phyloP scores from a whole-genome alignment of 225 moss, liverwort and hornwort genomes.

The Climacium dendroides region DNA sequence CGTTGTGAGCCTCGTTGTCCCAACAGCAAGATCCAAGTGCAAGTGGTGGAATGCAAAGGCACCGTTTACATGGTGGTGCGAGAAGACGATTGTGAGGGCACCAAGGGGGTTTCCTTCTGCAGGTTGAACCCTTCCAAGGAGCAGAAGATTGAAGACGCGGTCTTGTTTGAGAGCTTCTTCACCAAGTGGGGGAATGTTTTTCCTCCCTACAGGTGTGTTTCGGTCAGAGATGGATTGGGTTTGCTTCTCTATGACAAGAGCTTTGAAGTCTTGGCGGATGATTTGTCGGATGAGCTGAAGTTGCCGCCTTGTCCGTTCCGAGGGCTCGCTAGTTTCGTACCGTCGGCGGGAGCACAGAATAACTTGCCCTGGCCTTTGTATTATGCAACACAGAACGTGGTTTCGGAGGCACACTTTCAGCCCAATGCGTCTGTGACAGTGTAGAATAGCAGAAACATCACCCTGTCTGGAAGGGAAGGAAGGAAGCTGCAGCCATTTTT shows the following conservation, averaged over 20 bases:
- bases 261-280: conserved; percentile 30
- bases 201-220: conserved; percentile 17
- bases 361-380: neutral
- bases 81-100: conserved; percentile 28
- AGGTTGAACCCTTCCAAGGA: conserved; percentile 37
- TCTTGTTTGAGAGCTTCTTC: conserved; percentile 42
- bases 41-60: conserved; percentile 44
- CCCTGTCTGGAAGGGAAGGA: neutral
- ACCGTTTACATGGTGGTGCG: conserved; percentile 41
- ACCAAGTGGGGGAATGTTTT: conserved; percentile 32
- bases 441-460: neutral
- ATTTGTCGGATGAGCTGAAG: conserved; percentile 33
- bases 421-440: conserved; percentile 13
- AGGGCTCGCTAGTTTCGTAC: conserved; percentile 9
- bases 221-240: conserved; percentile 9
- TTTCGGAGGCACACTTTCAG: conserved; percentile 26
- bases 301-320: conserved; percentile 27
- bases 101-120: conserved; percentile 35
- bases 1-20: conserved; percentile 41
- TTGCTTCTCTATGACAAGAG: conserved; percentile 24
- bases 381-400: conserved; percentile 19
- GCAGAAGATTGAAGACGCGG: conserved; percentile 34
- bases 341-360: neutral
- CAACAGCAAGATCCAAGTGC: conserved; percentile 32
- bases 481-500: neutral